A percentile compares a stretch with the other conserved stretches of the same genome.
Conservation (phyloP, 208 protist species). For the Leishmania martiniquensis region DNA sequence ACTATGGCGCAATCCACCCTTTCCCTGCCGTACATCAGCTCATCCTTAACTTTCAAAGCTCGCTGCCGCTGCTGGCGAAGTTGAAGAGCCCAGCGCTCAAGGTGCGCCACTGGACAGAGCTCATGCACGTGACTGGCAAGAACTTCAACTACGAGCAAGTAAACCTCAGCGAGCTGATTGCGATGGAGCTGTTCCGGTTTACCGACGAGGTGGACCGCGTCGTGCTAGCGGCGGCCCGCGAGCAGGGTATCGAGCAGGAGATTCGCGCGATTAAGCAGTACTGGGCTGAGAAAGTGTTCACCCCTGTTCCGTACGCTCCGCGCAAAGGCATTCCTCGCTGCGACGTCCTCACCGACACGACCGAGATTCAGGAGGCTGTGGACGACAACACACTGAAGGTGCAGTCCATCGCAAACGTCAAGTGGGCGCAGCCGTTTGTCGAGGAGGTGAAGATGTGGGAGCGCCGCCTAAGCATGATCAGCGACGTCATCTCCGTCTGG, state of each 20-base stretch:
- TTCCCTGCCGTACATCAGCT: conserved; percentile 93
- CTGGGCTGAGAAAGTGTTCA: conserved; percentile 94
- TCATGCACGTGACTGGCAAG: conserved; percentile 95
- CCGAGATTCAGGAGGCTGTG: conserved; percentile 96
- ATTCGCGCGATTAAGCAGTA: conserved; percentile 94
- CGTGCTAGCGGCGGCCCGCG: conserved; percentile 90
- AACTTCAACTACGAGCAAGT: conserved; percentile 97
- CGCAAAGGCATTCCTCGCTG: conserved; percentile 86
- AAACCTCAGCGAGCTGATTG: conserved; percentile 97
- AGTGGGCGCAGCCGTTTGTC: conserved; percentile 97
- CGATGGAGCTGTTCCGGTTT: conserved; percentile 97
- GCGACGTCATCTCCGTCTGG: conserved; percentile 98
- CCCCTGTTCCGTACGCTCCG: conserved; percentile 90
- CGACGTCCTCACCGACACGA: conserved; percentile 95
- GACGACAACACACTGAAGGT: conserved; percentile 99
- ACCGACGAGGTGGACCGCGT: conserved; percentile 96
- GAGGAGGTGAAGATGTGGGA: conserved; percentile 98
- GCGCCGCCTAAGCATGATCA: conserved; percentile 94
- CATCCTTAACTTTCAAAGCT: conserved; percentile 95
- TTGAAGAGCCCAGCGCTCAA: conserved; percentile 98
- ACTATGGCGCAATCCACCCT: conserved; percentile 86
- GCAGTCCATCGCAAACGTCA: conserved; percentile 96
- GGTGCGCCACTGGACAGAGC: conserved; percentile 97
- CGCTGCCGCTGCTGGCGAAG: conserved; percentile 96
- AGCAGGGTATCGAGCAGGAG: conserved; percentile 97